Base-by-base conservation (phyloP, 2,329 filamentous ascomycete species). In the Cyphellophora europaea region DNA sequence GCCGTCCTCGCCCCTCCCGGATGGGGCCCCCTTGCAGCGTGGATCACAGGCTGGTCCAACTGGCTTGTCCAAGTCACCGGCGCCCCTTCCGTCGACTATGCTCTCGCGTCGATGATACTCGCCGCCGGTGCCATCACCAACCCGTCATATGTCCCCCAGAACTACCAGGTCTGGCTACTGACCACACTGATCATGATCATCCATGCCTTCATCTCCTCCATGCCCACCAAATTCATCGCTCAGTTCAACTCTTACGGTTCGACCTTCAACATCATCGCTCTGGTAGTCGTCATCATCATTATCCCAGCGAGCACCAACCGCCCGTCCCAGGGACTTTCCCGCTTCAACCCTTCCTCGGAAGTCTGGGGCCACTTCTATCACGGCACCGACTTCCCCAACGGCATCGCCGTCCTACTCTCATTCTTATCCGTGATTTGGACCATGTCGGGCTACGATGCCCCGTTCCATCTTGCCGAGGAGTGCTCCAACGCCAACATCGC, bases 381-480 rank as follows among this genome's bases (percentile, higher is more conserved):
- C 36, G 69, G 72, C 15, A 84, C 79, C 1, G 71, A 77, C 30
- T 85, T 73, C 51, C 77, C 79, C 1, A 67, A 77, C 35, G 80
- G 80, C 12, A 62, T 84, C 13, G 71, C 76, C 0, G 67, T 84
- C 0, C 62, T 85, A 16, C 83, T 84, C 79, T 74, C 70, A 14
- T 86, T 85, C 53, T 70, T 82, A 28, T 69, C 71, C 17, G 77
- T 81, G 19, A 79, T 82, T 43, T 81, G 77, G 77, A 80, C 76
- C 4, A 75, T 75, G 65, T 66, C 66, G 5, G 76, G 77, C 27
- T 82, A 81, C 51, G 78, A 82, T 54, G 69, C 69, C 0, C 74
- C 79, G 0, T 84, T 84, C 54, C 80, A 85, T 57, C 57, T 85
- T n/a, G 71, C 75, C 3, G 80, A 86, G 51, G 80, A 86, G 55